phyloP scores from a whole-genome alignment of 768 basidiomycete species.

The Rhodotorula toruloides region DNA sequence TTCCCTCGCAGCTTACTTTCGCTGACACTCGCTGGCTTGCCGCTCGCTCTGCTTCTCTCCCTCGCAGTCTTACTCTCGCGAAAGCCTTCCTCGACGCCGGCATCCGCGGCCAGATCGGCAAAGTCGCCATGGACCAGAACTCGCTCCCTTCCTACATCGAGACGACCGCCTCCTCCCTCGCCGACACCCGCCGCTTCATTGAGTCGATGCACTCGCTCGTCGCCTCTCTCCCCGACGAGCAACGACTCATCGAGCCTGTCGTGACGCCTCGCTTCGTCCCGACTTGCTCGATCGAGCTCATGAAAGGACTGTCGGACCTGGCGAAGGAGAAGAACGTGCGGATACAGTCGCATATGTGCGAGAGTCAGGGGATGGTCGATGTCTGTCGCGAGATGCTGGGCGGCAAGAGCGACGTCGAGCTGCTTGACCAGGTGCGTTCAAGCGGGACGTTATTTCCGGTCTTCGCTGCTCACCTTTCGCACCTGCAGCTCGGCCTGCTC shows the following conservation, averaged over 20 bases:
- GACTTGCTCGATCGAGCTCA: slow-evolving; percentile 69
- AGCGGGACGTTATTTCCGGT: neutral
- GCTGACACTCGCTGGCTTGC: too few relatives aligned
- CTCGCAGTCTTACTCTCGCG: slow-evolving; percentile 67
- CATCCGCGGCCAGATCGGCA: slow-evolving; percentile 76
- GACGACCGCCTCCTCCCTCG: slow-evolving; percentile 51
- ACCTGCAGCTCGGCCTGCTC: slow-evolving; percentile 57
- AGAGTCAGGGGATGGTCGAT: slow-evolving; percentile 68
- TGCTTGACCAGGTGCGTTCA: slow-evolving; percentile 64
- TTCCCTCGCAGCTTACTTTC: too few relatives aligned
- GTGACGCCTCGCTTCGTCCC: slow-evolving; percentile 86
- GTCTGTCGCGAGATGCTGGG: slow-evolving; percentile 62
- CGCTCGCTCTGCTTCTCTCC: too few relatives aligned
- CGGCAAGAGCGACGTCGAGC: slow-evolving; percentile 60
- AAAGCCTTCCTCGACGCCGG: slow-evolving; percentile 65
- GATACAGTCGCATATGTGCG: slow-evolving; percentile 78
- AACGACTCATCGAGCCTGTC: slow-evolving; percentile 67
- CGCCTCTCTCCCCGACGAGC: slow-evolving; percentile 50
- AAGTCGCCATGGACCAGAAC: slow-evolving; percentile 76
- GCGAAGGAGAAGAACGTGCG: slow-evolving; percentile 52
- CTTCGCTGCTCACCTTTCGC: neutral
- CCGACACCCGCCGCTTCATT: slow-evolving; percentile 58
- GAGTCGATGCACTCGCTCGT: slow-evolving; percentile 52
- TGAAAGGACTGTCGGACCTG: slow-evolving; percentile 60
- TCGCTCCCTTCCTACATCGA: slow-evolving; percentile 60